These are phyloP conservation scores for Coriolopsis trogii DNA, from an alignment of 1,284 basidiomycete genomes.

Conservation along the genomic window DNA sequence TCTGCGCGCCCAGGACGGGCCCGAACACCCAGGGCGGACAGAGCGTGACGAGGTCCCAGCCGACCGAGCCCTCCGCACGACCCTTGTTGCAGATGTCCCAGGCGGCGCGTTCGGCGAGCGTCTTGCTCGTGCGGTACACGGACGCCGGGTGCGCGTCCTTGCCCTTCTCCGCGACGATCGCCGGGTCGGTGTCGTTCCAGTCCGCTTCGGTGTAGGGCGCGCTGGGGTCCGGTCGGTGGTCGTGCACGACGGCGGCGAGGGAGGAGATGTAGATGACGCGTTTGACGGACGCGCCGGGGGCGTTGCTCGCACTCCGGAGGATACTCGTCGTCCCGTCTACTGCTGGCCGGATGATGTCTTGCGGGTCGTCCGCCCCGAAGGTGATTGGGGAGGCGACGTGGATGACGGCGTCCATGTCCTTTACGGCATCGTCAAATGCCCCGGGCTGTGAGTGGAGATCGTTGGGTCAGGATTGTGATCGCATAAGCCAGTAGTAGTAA, in stretches of 20 bases:
- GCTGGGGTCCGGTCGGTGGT: constrained; percentile 28
- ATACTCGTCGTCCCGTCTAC: constrained; percentile 1
- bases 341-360: constrained; percentile 22
- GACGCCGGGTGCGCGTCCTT: constrained; percentile 39
- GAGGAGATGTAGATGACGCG: constrained; percentile 65
- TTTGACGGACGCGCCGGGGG: no score
- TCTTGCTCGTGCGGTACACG: constrained; percentile 66
- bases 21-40: constrained; percentile 57
- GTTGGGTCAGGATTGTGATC: no score
- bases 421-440: constrained; percentile 18
- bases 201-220: constrained; percentile 48
- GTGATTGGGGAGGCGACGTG: constrained; percentile 49
- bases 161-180: constrained; percentile 53
- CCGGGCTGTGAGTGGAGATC: constrained; percentile 7
- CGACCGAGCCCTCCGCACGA: constrained; percentile 37
- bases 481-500: no score
- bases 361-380: constrained; percentile 36
- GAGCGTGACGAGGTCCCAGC: constrained; percentile 58
- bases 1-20: constrained; percentile 46
- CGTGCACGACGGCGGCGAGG: constrained; percentile 52
- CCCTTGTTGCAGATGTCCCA: constrained; percentile 61
- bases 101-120: constrained; percentile 64
- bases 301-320: background rate
- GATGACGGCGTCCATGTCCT: constrained; percentile 33
- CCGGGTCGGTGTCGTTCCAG: constrained; percentile 64